phyloP scores from a whole-genome alignment of 1,284 basidiomycete genomes.

The Cutaneotrichosporon cavernicola region DNA sequence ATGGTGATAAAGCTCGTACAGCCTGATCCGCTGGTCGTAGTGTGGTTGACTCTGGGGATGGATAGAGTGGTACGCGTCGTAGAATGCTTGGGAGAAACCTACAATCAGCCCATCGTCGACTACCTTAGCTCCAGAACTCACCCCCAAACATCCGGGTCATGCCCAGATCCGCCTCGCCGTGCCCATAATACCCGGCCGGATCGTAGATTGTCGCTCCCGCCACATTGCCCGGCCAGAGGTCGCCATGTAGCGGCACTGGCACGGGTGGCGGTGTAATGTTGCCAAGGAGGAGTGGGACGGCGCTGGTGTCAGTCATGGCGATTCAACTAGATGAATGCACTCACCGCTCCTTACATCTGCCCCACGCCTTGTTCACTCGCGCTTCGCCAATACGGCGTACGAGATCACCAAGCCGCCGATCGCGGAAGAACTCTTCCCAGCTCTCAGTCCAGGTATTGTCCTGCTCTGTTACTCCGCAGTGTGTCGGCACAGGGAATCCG shows the following conservation, averaged over 20 bases:
- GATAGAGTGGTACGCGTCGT: constrained; percentile 67
- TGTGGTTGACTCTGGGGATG: constrained; percentile 70
- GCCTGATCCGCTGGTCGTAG: constrained; percentile 66
- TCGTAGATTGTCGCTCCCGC: constrained; percentile 73
- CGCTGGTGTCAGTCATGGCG: constrained; percentile 58
- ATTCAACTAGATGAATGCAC: constrained; percentile 35
- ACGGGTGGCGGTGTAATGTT: constrained; percentile 59
- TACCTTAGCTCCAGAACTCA: constrained; percentile 16
- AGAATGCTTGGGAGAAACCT: constrained; percentile 69
- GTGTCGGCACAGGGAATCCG: constrained; percentile 74
- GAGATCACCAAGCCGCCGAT: constrained; percentile 59
- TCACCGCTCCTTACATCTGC: constrained; percentile 63
- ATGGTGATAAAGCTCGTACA: constrained; percentile 85
- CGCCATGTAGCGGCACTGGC: constrained; percentile 79
- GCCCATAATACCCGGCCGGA: constrained; percentile 77
- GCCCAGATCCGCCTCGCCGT: constrained; percentile 81
- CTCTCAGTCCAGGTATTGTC: constrained; percentile 73
- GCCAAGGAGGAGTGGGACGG: constrained; percentile 70
- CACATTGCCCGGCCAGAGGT: constrained; percentile 65
- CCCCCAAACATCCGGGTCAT: constrained; percentile 80
- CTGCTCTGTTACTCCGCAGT: constrained; percentile 73
- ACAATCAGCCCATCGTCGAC: constrained; percentile 10
- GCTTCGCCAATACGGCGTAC: constrained; percentile 57
- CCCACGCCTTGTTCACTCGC: constrained; percentile 60
- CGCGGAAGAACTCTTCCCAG: constrained; percentile 67